Base-by-base conservation (phyloP, 495 filamentous ascomycete species). In the Aspergillus conjunctus region DNA sequence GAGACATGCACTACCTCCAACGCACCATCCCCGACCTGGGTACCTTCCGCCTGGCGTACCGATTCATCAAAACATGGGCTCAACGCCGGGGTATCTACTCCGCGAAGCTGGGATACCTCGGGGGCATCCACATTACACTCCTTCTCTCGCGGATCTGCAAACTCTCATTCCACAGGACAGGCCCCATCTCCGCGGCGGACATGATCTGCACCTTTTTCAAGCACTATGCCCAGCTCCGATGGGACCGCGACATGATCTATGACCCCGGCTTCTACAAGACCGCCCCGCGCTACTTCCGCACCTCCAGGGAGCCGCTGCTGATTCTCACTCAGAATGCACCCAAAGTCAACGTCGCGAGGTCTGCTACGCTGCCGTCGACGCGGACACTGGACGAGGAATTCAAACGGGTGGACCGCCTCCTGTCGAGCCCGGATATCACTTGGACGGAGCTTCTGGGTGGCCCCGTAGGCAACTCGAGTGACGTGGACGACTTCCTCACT, bases 1-100 rank as follows among this genome's bases (percentile, higher is more conserved):
- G 52, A 10, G 52, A 54, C 18, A 54, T 54, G 52, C n/a, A 26
- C 5, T 43, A 54, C 37, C 52, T 54, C 33, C 52, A 54, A 10
- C 52, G 37, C 18, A 54, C 52, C 3, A 41, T 54, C 17, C 52
- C 52, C 10, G 33, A 41, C 18, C 33, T 54, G 3, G 34, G 17
- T 7, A 12, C 33, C n/a, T 54, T 54, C 18, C 52, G 52, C 12
- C 34, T 54, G 10, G 52, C 52, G 10, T 44, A 54, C 33, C 52
- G 52, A 11, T 41, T 54, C n/a, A 43, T 54, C 52, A 54, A 54
- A 34, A 3, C 21, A 15, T 54, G 52, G 52, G 52, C 52, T 4
- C 52, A 41, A 8, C 20, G 17, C 7, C 33, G 52, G n/a, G 52
- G 52, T 1, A 43, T 54, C 52, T 54, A 54, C 33, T 54, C 52